These are phyloP conservation scores for Podila verticillata DNA, from an alignment of 192 early-diverging fungal species.

Conservation along the genomic window DNA sequence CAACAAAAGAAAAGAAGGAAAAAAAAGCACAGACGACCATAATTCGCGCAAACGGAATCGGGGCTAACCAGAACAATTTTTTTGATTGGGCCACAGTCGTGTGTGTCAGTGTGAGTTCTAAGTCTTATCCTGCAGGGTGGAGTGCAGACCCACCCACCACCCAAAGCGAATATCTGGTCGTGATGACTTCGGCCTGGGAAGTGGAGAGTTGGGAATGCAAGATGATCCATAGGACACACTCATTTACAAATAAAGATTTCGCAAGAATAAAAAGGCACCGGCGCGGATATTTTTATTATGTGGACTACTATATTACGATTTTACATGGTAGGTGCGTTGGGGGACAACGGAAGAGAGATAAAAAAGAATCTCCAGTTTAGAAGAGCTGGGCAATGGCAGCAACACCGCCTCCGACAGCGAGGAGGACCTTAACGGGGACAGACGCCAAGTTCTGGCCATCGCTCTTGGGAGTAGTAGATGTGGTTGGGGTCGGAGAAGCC, in stretches of 20 bases:
- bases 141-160: too few species aligned
- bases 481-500: neutral
- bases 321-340: too few species aligned
- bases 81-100: neutral
- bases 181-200: too few species aligned
- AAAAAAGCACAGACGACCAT: neutral
- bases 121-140: constrained; percentile 6
- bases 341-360: too few species aligned
- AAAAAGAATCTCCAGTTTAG: constrained; percentile 5
- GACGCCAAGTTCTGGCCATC: constrained; percentile 11
- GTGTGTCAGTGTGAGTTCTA: constrained; percentile 1
- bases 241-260: too few species aligned
- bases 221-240: too few species aligned
- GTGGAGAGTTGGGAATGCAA: too few species aligned
- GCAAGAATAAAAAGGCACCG: too few species aligned
- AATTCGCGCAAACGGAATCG: neutral
- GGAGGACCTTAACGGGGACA: constrained; percentile 11
- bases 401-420: constrained; percentile 23
- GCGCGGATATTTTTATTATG: neutral
- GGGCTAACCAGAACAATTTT: neutral
- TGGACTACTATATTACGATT: neutral
- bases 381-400: constrained; percentile 18
- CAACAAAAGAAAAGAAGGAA: neutral
- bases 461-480: neutral
- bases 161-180: too few species aligned